Percentiles rank a stretch among this genome's conserved stretches.
phyloP scores from a whole-genome alignment of 257 asterid genomes.

The Penstemon eatonii region DNA sequence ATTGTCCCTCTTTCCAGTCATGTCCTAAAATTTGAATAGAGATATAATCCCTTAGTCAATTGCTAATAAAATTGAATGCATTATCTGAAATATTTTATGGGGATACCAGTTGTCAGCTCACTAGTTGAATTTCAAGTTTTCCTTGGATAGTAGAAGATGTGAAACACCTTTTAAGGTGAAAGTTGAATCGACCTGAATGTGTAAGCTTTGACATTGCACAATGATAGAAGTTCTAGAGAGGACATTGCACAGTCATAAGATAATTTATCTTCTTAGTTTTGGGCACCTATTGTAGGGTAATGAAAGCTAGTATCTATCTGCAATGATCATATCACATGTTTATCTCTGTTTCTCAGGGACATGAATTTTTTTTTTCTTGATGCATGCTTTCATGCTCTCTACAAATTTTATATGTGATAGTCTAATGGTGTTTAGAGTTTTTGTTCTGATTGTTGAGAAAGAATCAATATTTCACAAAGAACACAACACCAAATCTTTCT shows the following conservation, averaged over 20 bases:
- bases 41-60: neutral
- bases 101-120: neutral
- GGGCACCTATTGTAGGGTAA: neutral
- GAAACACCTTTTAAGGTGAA: neutral
- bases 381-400: neutral
- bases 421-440: neutral
- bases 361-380: neutral
- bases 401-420: neutral
- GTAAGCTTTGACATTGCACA: neutral
- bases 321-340: neutral
- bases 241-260: neutral
- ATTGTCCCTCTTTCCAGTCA: neutral
- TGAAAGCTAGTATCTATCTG: neutral
- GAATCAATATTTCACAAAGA: no score
- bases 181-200: neutral
- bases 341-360: neutral
- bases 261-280: neutral
- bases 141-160: neutral
- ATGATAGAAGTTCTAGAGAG: no score
- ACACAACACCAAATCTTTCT: no score
- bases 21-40: neutral
- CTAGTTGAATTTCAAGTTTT: neutral
- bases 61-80: neutral
- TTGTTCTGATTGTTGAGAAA: no score
- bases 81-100: neutral